Evolutionary conservation across 495 filamentous ascomycete genomes (phyloP), one percentile per base, ranked within the genome.

Genomic region (Astrothelium macrocarpum): DNA sequence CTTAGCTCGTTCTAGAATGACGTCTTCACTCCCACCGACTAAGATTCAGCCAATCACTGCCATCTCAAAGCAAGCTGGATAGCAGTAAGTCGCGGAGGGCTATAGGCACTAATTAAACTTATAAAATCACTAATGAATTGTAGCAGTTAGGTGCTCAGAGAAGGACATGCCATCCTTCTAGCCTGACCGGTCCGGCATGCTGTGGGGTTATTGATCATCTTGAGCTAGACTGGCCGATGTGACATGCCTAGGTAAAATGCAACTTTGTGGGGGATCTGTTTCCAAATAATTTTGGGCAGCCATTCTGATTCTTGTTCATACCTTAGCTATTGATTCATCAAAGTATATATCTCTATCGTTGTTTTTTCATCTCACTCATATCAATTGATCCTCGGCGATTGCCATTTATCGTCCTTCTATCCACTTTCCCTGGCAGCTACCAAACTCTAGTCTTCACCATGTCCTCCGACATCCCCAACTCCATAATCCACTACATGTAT

Each of bases 401-500:
- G n/a, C 34, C 43, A 49, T 49, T 20, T 20, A 3, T 49, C 3
- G 18, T 20, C 10, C n/a, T 4, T 49, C 49, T 25, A 7, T 11
- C 20, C 23, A 12, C 0, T 16, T 1, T 29, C 25, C 29, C 25
- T 29, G 5, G 23, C 4, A 28, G 9, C 29, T 29, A 4, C 49
- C 9, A 9, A 29, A 29, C 7, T 29, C 25, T 56, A 28, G 26
- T 16, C 26, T 29, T 20, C 0, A 56, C 2, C 49, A 56, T 56
- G 49, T 3, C 49, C 16, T 29, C 49, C 29, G 49, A 56, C 23
- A 16, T 56, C 2, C 69, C 71, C 23, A 78, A 78, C 61, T 68
- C 74, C 26, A 78, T 84, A 53, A 68, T 85, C 23, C 70, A 84
- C 16, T 85, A 80, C 66, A 81, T 84, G 67, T 86, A 86, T 68